Evolutionary conservation across 208 protist genomes (phyloP).

Genomic region (Wallacemonas sp.): DNA sequence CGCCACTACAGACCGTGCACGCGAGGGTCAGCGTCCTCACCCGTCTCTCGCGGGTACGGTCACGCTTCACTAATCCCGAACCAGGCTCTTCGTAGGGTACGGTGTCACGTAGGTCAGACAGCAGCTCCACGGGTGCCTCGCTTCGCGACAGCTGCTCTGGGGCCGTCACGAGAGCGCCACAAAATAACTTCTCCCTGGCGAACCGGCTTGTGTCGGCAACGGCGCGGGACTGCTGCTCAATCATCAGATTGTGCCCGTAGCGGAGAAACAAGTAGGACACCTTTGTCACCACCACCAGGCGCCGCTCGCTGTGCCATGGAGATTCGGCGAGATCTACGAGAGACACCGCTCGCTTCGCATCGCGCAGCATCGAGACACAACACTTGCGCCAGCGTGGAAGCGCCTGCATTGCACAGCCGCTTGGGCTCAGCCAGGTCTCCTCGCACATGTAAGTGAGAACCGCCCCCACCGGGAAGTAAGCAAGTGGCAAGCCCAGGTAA

Average conservation of each 20-base stretch:
- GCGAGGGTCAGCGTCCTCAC: neutral
- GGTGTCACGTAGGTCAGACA: no score
- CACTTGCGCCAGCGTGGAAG: neutral
- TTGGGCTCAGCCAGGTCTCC: constrained; percentile 42
- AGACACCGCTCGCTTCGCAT: no score
- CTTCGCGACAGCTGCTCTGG: no score
- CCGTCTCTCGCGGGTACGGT: neutral
- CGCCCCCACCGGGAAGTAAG: constrained; percentile 62
- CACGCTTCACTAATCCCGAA: neutral
- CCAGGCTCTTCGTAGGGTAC: no score
- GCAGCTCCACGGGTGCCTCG: no score
- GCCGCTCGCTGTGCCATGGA: no score
- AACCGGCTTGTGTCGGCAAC: constrained; percentile 14
- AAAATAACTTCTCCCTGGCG: constrained; percentile 8
- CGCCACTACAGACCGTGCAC: neutral
- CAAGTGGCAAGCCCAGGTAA: constrained; percentile 53
- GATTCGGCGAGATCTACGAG: no score
- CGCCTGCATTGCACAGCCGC: constrained; percentile 1
- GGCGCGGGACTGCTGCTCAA: neutral
- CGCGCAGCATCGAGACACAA: neutral
- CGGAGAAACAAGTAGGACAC: constrained; percentile 30
- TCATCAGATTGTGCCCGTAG: constrained; percentile 13
- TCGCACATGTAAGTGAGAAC: constrained; percentile 46
- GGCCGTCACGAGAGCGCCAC: no score
- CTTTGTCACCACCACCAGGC: neutral